These are phyloP conservation scores for Aurantiochytrium sp. DNA, from an alignment of 108 stramenopile genomes.

Conservation along the genomic window DNA sequence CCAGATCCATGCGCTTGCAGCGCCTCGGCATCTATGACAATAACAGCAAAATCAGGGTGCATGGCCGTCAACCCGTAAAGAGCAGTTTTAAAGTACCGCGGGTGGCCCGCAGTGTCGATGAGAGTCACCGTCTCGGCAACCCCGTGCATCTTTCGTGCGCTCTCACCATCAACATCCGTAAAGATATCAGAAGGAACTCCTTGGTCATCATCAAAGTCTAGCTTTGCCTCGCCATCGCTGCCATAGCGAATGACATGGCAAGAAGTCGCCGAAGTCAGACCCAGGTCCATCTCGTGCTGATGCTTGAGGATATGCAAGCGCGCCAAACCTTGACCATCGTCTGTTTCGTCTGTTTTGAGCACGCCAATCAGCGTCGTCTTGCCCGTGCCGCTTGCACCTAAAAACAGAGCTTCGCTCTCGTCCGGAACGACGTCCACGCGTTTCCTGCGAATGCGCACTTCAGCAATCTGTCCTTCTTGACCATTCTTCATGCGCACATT, in stretches of 20 bases:
- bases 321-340: constrained; percentile 53
- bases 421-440: background rate
- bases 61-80: constrained; percentile 36
- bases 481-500: background rate
- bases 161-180: background rate
- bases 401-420: background rate
- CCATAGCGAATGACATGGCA: constrained; percentile 28
- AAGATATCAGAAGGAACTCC: background rate
- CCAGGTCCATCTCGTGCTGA: constrained; percentile 51
- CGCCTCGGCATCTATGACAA: constrained; percentile 24
- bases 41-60: constrained; percentile 31
- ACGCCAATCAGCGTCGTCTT: constrained; percentile 55
- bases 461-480: background rate
- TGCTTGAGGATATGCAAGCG: constrained; percentile 50
- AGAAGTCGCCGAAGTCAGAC: constrained; percentile 43
- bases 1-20: constrained; percentile 11
- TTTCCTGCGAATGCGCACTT: background rate
- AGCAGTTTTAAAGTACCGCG: constrained; percentile 44
- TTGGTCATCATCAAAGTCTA: background rate
- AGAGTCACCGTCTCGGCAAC: constrained; percentile 8
- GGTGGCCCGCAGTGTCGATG: constrained; percentile 46
- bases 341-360: constrained; percentile 39
- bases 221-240: background rate
- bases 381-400: constrained; percentile 25
- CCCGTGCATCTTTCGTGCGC: background rate